Evolutionary conservation across 140 eudicot species (phyloP).

Genomic region (Senecio squalidus): DNA sequence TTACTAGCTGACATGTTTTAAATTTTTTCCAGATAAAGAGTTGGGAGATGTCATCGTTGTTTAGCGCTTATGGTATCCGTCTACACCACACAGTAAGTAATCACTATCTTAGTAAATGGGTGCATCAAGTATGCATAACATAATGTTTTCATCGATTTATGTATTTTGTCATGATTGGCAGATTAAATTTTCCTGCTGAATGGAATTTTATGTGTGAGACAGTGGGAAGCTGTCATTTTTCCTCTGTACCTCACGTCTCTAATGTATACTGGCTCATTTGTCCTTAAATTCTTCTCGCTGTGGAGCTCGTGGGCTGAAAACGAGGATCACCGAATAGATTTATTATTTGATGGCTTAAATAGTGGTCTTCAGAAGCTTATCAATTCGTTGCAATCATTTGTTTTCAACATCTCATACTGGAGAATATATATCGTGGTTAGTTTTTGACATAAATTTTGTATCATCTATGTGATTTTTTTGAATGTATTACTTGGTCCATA

Average conservation of each 20-base stretch:
- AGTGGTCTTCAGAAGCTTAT: constrained; percentile 19
- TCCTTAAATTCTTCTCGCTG: constrained; percentile 40
- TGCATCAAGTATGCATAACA: neutral
- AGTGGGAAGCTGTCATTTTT: constrained; percentile 82
- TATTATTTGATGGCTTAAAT: constrained; percentile 26
- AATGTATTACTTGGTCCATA: too few species aligned
- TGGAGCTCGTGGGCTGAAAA: constrained; percentile 44
- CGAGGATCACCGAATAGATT: constrained; percentile 11
- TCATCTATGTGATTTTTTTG: neutral
- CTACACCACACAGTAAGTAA: constrained; percentile 67
- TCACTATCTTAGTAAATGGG: constrained; percentile 10
- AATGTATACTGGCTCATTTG: constrained; percentile 77
- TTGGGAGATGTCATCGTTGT: constrained; percentile 41
- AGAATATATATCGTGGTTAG: constrained; percentile 87
- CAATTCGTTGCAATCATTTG: constrained; percentile 30
- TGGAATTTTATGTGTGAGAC: constrained; percentile 76
- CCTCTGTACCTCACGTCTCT: constrained; percentile 76
- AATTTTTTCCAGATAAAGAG: constrained; percentile 44
- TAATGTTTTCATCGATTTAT: constrained; percentile 24
- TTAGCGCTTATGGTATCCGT: constrained; percentile 65
- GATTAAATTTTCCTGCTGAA: constrained; percentile 50
- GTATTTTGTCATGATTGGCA: constrained; percentile 36
- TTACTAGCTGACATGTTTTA: neutral
- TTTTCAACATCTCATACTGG: constrained; percentile 58
- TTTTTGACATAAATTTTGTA: constrained; percentile 5